Percentiles rank a stretch among this genome's conserved stretches.
phyloP scores from a whole-genome alignment of 2,329 filamentous ascomycete species.

The Didymella keratinophila region DNA sequence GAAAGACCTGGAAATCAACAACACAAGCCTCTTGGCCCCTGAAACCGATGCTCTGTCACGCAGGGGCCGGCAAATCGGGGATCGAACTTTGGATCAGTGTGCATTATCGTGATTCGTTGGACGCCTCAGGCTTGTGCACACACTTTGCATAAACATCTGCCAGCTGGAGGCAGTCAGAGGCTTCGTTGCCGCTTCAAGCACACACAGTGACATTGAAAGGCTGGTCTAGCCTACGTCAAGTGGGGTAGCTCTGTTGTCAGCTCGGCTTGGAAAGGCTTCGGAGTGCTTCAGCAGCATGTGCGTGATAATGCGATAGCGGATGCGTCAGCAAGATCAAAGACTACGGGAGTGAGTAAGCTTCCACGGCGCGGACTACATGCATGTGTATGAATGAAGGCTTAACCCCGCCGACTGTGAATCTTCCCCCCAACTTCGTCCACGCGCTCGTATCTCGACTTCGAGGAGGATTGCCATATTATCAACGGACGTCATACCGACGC shows the following conservation, averaged over 20 bases:
- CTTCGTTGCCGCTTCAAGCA: conserved; percentile 6
- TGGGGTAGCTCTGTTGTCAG: conserved; percentile 14
- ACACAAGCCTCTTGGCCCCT: conserved; percentile 3
- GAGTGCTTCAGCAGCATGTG: conserved; percentile 19
- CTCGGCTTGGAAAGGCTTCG: conserved; percentile 20
- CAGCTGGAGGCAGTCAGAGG: conserved; percentile 4
- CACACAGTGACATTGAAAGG: conserved; percentile 1
- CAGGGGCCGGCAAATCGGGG: conserved; percentile 11
- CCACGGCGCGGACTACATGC: neutral
- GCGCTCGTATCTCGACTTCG: neutral
- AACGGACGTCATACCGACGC: conserved; percentile 22
- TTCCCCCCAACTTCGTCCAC: neutral
- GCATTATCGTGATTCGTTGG: conserved; percentile 14
- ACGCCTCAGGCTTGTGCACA: conserved; percentile 12
- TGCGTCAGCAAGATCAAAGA: conserved; percentile 5
- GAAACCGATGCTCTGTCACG: conserved; percentile 1
- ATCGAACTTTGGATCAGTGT: conserved; percentile 7
- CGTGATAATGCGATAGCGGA: conserved; percentile 2
- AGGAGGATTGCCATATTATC: neutral
- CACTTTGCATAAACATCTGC: conserved; percentile 7
- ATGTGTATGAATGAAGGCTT: neutral
- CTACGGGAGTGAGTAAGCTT: neutral
- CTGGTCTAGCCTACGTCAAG: conserved; percentile 13
- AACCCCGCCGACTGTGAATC: neutral
- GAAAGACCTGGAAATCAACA: conserved; percentile 4